A percentile compares a stretch with the other conserved stretches of the same genome.
These are phyloP conservation scores for Dryas alaskensis DNA, from an alignment of 306 rosid genomes.

Conservation along the genomic window DNA sequence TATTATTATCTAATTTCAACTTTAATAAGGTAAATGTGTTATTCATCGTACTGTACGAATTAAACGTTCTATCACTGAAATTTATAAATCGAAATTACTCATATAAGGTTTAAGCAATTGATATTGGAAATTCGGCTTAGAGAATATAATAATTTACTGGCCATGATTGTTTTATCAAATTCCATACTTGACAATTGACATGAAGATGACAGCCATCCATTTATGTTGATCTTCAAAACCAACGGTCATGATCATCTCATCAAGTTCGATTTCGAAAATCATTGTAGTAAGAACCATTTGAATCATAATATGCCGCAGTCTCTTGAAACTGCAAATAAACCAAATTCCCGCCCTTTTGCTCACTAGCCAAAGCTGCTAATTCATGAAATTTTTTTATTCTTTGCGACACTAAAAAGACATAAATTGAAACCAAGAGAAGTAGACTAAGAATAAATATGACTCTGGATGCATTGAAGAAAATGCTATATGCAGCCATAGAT, in stretches of 20 bases:
- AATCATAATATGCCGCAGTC: background rate
- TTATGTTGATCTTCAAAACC: background rate
- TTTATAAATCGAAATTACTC: too few relatives aligned
- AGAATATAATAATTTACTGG: background rate
- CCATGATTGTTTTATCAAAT: background rate
- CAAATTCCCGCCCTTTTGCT: constrained; percentile 5
- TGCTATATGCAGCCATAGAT: constrained; percentile 30
- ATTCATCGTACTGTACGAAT: too few relatives aligned
- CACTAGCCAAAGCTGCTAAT: constrained; percentile 19
- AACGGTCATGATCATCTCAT: background rate
- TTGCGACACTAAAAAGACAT: constrained; percentile 3
- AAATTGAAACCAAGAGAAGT: constrained; percentile 19
- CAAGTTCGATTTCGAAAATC: background rate
- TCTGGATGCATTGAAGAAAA: constrained; percentile 42
- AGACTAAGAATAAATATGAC: constrained; percentile 16
- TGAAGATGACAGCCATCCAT: background rate
- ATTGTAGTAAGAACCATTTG: constrained; percentile 10
- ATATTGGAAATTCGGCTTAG: too few relatives aligned
- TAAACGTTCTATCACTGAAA: too few relatives aligned
- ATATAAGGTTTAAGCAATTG: too few relatives aligned
- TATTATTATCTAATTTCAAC: too few relatives aligned
- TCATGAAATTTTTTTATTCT: constrained; percentile 13
- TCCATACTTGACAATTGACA: background rate
- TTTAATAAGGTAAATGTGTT: too few relatives aligned
- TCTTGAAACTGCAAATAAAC: constrained; percentile 7